Evolutionary conservation across 352 stramenopile genomes (phyloP), one percentile per base, ranked within the genome.

Genomic region (Lagenidium sp.): DNA sequence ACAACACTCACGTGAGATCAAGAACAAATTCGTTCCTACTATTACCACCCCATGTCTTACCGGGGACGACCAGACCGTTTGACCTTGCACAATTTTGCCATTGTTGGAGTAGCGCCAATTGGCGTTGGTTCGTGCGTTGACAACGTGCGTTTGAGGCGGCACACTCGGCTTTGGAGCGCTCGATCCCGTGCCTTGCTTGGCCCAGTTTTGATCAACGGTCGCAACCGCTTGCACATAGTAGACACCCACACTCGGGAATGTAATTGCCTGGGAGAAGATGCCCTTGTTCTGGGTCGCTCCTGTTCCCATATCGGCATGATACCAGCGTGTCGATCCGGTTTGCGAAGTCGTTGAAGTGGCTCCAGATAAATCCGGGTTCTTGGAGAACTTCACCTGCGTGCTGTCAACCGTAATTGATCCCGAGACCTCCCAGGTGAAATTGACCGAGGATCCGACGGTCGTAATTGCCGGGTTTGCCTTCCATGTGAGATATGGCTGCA

Each of bases 401-500:
- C 22, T 66, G 55, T 82, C 65, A n/a, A 88, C 69, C 1, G 60
- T 73, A 47, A 82, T 72, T 6, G 57, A 63, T 10, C 74, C 71
- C 2, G 63, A 45, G 6, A 84, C 64, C 26, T 87, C 74, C 74
- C 74, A 87, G 28, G 53, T 44, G 23, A 87, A 59, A 13, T 34
- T 54, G 7, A 48, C 52, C 5, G 60, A 32, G 7, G 47, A 36
- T 0, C 45, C 42, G 1, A 37, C 40, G 0, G 38, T 53, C 2
- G 41, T 41, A 1, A 42, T 64, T 13, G 21, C 25, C 4, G 65
- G 68, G 7, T 41, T 46, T 1, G 12, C 53, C 37, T 61, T 76
- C 72, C 65, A 85, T 4, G 57, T 10, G 7, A 97, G 53, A 54
- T 98, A 98, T 2, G 94, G 94, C 58, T 97, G 76, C 10, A 97